phyloP scores from a whole-genome alignment of 306 rosid species.

The Cicer bijugum region DNA sequence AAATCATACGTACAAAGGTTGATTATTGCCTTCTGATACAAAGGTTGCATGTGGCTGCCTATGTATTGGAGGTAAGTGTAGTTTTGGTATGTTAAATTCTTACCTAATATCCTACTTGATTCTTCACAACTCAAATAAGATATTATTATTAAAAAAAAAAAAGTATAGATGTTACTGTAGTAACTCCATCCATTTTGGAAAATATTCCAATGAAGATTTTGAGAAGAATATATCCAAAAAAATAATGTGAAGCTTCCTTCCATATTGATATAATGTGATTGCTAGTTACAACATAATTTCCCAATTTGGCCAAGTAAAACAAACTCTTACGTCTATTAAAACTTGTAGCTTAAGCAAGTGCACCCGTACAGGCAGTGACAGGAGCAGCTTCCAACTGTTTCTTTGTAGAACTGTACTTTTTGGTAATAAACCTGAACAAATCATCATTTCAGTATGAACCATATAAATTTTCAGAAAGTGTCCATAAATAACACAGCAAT shows the following conservation, averaged over 20 bases:
- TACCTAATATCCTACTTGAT: neutral
- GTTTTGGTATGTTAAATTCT: neutral
- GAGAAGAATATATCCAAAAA: slow-evolving; percentile 19
- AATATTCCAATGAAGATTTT: neutral
- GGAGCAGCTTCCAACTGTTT: slow-evolving; percentile 68
- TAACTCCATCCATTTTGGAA: slow-evolving; percentile 13
- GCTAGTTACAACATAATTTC: slow-evolving; percentile 44
- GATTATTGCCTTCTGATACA: no score
- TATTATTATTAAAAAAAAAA: slow-evolving; percentile 10
- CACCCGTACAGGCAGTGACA: slow-evolving; percentile 77
- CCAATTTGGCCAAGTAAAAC: neutral
- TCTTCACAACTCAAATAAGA: slow-evolving; percentile 7
- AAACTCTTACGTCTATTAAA: slow-evolving; percentile 31
- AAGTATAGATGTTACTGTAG: slow-evolving; percentile 13
- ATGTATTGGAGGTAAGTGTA: no score
- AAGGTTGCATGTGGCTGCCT: no score
- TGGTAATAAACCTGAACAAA: slow-evolving; percentile 78
- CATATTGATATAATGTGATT: slow-evolving; percentile 51
- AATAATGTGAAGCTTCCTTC: slow-evolving; percentile 42
- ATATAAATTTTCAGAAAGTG: slow-evolving; percentile 20
- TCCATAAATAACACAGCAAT: neutral
- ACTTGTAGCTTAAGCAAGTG: slow-evolving; percentile 63
- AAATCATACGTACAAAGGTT: no score
- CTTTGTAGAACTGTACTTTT: slow-evolving; percentile 80
- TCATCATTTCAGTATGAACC: neutral